Conservation (phyloP, 2,329 filamentous ascomycete genomes). For the Colletotrichum salicis region DNA sequence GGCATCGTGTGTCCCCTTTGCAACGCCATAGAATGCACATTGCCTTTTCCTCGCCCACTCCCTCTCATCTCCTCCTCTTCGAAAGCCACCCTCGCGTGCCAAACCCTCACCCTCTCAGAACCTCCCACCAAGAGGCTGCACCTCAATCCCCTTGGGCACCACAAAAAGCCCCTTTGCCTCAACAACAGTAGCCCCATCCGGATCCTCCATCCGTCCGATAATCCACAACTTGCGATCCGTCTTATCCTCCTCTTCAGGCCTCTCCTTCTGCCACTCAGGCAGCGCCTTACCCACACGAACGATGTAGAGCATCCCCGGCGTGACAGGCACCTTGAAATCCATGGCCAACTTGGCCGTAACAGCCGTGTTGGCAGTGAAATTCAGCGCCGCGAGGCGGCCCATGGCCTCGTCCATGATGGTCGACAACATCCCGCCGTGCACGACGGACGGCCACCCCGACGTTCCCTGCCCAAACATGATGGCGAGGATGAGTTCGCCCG, state of each 20-base stretch:
- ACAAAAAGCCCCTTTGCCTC: constrained; percentile 35
- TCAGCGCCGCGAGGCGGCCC: constrained; percentile 38
- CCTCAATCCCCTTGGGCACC: constrained; percentile 29
- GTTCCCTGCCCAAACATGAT: constrained; percentile 47
- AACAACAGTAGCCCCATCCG: background rate
- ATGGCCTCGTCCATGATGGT: constrained; percentile 52
- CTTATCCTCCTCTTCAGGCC: constrained; percentile 28
- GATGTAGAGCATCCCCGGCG: constrained; percentile 20
- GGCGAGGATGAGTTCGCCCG: constrained; percentile 43
- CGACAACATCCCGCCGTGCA: constrained; percentile 51
- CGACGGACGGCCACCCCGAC: constrained; percentile 44
- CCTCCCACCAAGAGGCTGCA: constrained; percentile 22
- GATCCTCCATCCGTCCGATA: constrained; percentile 25
- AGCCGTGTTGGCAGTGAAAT: constrained; percentile 26
- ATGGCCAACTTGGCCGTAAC: constrained; percentile 30
- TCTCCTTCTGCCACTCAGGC: constrained; percentile 17
- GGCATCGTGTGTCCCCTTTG: background rate
- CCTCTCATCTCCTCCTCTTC: background rate
- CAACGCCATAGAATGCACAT: background rate
- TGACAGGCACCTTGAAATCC: constrained; percentile 26
- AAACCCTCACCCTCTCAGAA: background rate
- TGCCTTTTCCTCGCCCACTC: background rate
- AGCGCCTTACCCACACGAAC: constrained; percentile 22
- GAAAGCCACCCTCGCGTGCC: background rate
- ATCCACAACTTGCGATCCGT: constrained; percentile 34